phyloP scores from a whole-genome alignment of 352 stramenopile species.

The Phytophthora capsici region DNA sequence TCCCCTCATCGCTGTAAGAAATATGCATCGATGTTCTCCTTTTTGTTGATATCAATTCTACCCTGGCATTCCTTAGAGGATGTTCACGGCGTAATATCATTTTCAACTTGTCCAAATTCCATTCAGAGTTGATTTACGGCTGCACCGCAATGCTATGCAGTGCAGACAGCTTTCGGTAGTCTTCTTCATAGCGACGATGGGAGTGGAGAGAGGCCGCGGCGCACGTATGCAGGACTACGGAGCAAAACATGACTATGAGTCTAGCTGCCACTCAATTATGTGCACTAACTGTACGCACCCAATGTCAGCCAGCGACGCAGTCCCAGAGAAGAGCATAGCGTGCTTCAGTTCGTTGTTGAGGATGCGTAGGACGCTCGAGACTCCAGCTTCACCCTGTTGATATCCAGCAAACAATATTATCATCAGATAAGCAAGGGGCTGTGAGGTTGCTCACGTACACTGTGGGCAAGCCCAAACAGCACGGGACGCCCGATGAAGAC shows the following conservation, averaged over 20 bases:
- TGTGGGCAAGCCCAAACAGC: slow-evolving; percentile 94
- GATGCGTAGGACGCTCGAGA: slow-evolving; percentile 89
- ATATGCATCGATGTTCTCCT: neutral
- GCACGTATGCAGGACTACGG: slow-evolving; percentile 29
- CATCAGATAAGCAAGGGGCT: neutral
- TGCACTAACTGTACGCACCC: slow-evolving; percentile 35
- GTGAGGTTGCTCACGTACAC: slow-evolving; percentile 45
- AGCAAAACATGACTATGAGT: neutral
- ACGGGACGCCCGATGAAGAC: slow-evolving; percentile 95
- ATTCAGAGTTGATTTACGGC: neutral
- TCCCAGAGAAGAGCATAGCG: slow-evolving; percentile 89
- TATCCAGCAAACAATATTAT: slow-evolving; percentile 3
- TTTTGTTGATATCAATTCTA: slow-evolving; percentile 16
- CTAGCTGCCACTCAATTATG: neutral
- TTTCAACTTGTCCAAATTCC: slow-evolving; percentile 8
- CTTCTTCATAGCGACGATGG: slow-evolving; percentile 31
- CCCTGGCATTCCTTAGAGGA: neutral
- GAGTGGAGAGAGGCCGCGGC: slow-evolving; percentile 27
- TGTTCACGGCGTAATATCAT: slow-evolving; percentile 3
- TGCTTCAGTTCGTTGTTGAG: slow-evolving; percentile 93
- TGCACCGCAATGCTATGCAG: neutral
- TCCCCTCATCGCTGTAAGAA: slow-evolving; percentile 39
- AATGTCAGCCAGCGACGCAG: slow-evolving; percentile 63
- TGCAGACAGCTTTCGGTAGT: slow-evolving; percentile 3
- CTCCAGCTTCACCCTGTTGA: slow-evolving; percentile 76